These are phyloP conservation scores for Cutaneotrichosporon dermatis DNA, from an alignment of 1,284 basidiomycete genomes.

Conservation along the genomic window DNA sequence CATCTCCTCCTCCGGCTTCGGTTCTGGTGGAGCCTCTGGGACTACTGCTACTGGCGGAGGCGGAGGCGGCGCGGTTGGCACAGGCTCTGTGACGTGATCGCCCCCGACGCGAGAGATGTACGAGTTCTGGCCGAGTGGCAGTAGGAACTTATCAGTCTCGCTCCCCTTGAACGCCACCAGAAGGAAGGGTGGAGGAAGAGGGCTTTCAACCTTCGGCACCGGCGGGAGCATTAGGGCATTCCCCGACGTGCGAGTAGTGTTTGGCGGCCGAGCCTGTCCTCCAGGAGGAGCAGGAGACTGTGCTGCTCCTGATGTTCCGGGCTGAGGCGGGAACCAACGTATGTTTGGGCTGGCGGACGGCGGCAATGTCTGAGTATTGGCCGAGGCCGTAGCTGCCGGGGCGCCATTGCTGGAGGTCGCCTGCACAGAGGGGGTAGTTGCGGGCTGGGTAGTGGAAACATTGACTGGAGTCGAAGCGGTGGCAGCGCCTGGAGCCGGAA, in stretches of 20 bases:
- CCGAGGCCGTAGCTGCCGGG: too few relatives aligned
- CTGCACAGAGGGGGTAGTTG: too few relatives aligned
- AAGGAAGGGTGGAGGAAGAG: conserved; percentile 39
- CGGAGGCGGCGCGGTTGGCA: conserved; percentile 9
- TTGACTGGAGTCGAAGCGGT: too few relatives aligned
- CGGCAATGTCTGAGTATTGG: too few relatives aligned
- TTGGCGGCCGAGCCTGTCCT: neutral
- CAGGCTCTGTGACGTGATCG: conserved; percentile 30
- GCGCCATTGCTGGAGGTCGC: too few relatives aligned
- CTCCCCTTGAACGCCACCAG: conserved; percentile 42
- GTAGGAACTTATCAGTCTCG: conserved; percentile 40
- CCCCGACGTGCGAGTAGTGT: neutral
- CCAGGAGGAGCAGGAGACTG: neutral
- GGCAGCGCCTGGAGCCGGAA: too few relatives aligned
- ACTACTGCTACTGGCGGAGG: neutral
- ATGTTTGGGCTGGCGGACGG: neutral
- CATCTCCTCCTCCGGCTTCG: neutral
- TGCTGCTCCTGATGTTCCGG: neutral
- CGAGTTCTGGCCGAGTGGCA: conserved; percentile 35
- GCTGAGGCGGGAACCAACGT: neutral
- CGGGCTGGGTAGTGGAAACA: too few relatives aligned
- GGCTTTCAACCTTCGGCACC: conserved; percentile 22
- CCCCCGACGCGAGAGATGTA: conserved; percentile 41
- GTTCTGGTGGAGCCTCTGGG: neutral
- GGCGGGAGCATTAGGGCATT: conserved; percentile 6